phyloP scores from a whole-genome alignment of 2,329 filamentous ascomycete species.

The Fusarium lyarnte region DNA sequence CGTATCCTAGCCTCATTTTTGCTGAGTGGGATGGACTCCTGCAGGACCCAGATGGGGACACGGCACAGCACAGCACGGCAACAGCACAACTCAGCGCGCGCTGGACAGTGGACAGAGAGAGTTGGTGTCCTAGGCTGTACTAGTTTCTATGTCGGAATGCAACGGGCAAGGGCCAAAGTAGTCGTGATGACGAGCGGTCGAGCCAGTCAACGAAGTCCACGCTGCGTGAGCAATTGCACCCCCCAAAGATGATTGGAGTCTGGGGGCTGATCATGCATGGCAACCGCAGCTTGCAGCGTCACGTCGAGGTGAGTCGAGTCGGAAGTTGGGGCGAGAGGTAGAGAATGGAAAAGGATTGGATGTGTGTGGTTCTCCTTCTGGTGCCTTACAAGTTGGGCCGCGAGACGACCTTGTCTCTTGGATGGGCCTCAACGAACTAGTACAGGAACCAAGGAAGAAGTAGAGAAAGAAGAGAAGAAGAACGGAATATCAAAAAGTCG shows the following conservation, averaged over 20 bases:
- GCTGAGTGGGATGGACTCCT: constrained; percentile 27
- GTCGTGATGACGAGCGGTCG: constrained; percentile 34
- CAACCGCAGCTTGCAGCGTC: constrained; percentile 44
- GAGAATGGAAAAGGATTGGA: constrained; percentile 22
- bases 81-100: constrained; percentile 16
- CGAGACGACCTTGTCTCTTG: constrained; percentile 23
- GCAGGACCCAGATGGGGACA: constrained; percentile 23
- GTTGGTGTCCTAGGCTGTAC: constrained; percentile 32
- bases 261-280: constrained; percentile 44
- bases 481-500: neutral
- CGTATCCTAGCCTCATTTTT: constrained; percentile 47
- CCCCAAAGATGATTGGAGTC: constrained; percentile 43
- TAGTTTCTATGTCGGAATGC: constrained; percentile 29
- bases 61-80: constrained; percentile 43
- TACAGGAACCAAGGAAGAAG: neutral
- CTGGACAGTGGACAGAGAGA: neutral
- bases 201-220: constrained; percentile 44
- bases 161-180: constrained; percentile 28
- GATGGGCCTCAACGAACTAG: constrained; percentile 14
- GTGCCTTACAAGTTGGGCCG: constrained; percentile 44
- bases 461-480: neutral
- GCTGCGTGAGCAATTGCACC: constrained; percentile 42
- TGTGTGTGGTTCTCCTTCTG: constrained; percentile 19
- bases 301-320: constrained; percentile 20
- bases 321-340: constrained; percentile 36